phyloP scores from a whole-genome alignment of 768 basidiomycete species.

The Serendipita sp. region DNA sequence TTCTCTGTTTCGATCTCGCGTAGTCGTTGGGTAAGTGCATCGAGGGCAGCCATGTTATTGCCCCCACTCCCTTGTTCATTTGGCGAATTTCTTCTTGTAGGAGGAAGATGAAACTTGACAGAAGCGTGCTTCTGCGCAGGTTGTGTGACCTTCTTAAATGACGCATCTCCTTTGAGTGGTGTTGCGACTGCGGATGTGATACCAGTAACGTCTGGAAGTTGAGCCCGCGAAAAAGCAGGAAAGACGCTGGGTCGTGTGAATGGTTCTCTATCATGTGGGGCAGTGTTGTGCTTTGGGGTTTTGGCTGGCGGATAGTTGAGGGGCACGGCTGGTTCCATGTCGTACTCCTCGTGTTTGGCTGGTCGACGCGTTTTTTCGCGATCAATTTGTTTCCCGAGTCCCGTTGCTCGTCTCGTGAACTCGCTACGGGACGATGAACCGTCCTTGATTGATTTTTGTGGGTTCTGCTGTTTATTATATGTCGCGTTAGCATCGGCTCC shows the following conservation, averaged over 20 bases:
- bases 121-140: conserved; percentile 5
- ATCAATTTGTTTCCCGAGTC: conserved; percentile 39
- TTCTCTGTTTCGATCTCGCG: conserved; percentile 69
- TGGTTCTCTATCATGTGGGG: neutral
- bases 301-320: neutral
- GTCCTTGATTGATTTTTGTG: neutral
- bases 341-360: conserved; percentile 7
- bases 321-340: neutral
- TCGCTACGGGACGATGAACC: conserved; percentile 24
- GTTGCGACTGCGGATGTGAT: conserved; percentile 64
- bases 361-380: conserved; percentile 20
- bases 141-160: neutral
- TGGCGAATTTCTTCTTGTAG: neutral
- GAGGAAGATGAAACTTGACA: neutral
- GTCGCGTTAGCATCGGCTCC: neutral
- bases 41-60: conserved; percentile 33
- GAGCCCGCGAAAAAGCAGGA: conserved; percentile 23
- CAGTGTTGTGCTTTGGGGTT: neutral
- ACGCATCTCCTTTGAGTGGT: conserved; percentile 34
- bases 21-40: conserved; percentile 31
- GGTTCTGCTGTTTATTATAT: neutral
- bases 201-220: conserved; percentile 73
- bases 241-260: neutral
- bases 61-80: neutral
- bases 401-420: conserved; percentile 45